Evolutionary conservation across 2,329 filamentous ascomycete species (phyloP), one percentile per base, ranked within the genome.

Genomic region (Aureobasidium sp.): DNA sequence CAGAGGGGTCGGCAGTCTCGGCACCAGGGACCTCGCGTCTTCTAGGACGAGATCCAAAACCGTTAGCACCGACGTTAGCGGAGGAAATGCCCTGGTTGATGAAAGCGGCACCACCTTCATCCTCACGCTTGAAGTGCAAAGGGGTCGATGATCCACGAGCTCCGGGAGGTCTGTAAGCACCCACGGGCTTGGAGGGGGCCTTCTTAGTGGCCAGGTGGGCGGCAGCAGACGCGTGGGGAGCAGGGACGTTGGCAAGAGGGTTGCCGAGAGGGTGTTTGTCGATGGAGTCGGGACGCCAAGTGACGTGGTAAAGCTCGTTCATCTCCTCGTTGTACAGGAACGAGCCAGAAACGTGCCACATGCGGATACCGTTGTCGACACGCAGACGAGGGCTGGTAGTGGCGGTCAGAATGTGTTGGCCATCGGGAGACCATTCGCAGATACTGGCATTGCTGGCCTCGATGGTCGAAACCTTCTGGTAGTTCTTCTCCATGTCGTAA

Each of bases 321-420:
- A 97, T 91, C 67, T 97, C 94, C 76, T 95, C 89, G 71, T 91
- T 90, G 80, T 97, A 99, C 88, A 97, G 92, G 69, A 99, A 80
- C 39, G 83, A 82, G 49, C 94, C 94, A 65, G 87, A 84, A 37
- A 96, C 88, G 74, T 99, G 93, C 90, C 92, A 99, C 69, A 99
- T 84, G 73, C 92, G 92, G 68, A 99, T 84, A 64, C 93, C 94
- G 70, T 99, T 99, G 79, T 99, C 94, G 47, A 99, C 94, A 68
- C 94, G 89, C 63, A 99, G 84, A 66, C 94, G 88, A 5, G 94
- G 94, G 68, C 91, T 97, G 15, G 93, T 97, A 22, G 93, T 99
- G n/a, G 94, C 94, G 45, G 94, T 97, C 80, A 99, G 83, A 73
- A 99, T 92, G 75, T 92, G 94, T 71, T 88, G 90, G 70, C 93